phyloP scores from a whole-genome alignment of 164 flowering plant species.

The Stephania japonica region DNA sequence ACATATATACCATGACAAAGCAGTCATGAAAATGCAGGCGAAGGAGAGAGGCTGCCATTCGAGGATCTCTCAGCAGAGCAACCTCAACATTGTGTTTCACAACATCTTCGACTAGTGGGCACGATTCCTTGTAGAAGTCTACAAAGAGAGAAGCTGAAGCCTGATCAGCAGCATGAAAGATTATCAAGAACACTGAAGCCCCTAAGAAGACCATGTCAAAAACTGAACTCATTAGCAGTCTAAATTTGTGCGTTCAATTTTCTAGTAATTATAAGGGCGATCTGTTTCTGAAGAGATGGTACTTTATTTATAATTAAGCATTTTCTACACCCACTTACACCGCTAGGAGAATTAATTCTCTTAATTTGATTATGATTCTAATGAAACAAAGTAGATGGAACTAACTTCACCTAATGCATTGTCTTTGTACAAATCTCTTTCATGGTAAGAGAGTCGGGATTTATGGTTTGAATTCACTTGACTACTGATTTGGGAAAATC shows the following conservation, averaged over 20 bases:
- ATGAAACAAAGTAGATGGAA: conserved; percentile 19
- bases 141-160: conserved; percentile 22
- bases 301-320: background rate
- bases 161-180: conserved; percentile 7
- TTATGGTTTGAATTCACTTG: too few relatives aligned
- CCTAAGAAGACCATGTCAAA: background rate
- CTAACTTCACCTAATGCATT: conserved; percentile 16
- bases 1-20: conserved; percentile 54
- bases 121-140: conserved; percentile 54
- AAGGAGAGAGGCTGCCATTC: conserved; percentile 78
- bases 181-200: conserved; percentile 7
- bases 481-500: too few relatives aligned
- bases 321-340: background rate
- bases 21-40: conserved; percentile 85
- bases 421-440: background rate
- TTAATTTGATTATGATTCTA: too few relatives aligned
- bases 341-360: background rate
- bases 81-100: conserved; percentile 43
- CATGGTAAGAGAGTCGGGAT: too few relatives aligned
- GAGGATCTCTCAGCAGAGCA: conserved; percentile 54
- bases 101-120: conserved; percentile 60
- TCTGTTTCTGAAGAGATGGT: background rate
- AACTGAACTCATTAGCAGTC: conserved; percentile 8
- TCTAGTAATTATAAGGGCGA: background rate
- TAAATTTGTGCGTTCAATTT: background rate